A percentile compares a stretch with the other conserved stretches of the same genome.
These are phyloP conservation scores for Puccinellia tenuiflora DNA, from an alignment of 176 grass and related monocot species.

Conservation along the genomic window DNA sequence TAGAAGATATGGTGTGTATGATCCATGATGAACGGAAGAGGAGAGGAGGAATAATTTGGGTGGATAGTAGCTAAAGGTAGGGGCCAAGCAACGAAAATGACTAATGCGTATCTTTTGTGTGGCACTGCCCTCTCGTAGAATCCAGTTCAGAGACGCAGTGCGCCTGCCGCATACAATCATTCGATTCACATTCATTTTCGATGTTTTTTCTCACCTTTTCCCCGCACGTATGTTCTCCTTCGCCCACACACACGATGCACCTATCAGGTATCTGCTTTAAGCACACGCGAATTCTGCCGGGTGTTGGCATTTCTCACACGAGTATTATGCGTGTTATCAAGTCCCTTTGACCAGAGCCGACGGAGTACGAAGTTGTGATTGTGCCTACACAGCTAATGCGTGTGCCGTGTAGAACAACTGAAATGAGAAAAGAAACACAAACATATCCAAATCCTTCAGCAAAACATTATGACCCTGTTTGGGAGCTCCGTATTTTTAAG, in stretches of 20 bases:
- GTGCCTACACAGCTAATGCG: too few relatives aligned
- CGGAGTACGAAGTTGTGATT: neutral
- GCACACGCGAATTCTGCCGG: neutral
- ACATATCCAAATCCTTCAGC: too few relatives aligned
- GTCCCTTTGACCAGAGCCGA: conserved; percentile 5
- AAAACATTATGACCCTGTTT: too few relatives aligned
- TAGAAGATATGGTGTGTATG: neutral
- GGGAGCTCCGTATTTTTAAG: too few relatives aligned
- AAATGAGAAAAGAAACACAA: too few relatives aligned
- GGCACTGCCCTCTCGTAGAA: neutral
- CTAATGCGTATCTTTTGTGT: neutral
- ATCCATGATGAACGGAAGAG: too few relatives aligned
- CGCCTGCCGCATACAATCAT: conserved; percentile 31
- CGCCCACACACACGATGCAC: neutral
- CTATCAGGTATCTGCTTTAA: conserved; percentile 16
- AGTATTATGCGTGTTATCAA: neutral
- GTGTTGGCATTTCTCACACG: neutral
- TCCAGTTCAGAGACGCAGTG: neutral
- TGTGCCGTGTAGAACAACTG: too few relatives aligned
- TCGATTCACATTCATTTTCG: conserved; percentile 9
- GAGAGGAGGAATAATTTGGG: neutral
- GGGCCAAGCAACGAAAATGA: neutral
- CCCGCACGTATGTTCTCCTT: too few relatives aligned
- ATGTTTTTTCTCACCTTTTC: neutral
- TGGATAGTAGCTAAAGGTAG: neutral